Evolutionary conservation across 2,329 filamentous ascomycete genomes (phyloP).

Genomic region (Hypoxylon sp.): DNA sequence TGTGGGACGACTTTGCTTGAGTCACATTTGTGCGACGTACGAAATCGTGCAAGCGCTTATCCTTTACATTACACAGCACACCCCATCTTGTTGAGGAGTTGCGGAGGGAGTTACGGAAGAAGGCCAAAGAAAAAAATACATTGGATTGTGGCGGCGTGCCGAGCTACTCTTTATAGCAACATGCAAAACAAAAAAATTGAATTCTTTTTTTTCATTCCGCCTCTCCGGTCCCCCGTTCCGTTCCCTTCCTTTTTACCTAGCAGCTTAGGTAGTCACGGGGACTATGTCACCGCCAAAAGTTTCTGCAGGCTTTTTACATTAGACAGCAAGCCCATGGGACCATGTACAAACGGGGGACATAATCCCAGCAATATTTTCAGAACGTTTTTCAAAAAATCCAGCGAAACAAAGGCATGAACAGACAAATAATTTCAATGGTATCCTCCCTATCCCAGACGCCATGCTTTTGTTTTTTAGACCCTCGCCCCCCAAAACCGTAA

Average conservation of each 20-base stretch:
- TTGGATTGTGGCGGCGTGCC: slow-evolving; percentile 28
- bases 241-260: slow-evolving; percentile 14
- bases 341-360: slow-evolving; percentile 27
- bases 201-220: slow-evolving; percentile 1
- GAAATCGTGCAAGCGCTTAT: slow-evolving; percentile 11
- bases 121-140: background rate
- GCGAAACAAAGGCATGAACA: slow-evolving; percentile 4
- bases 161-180: slow-evolving; percentile 36
- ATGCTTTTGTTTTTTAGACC: slow-evolving; percentile 44
- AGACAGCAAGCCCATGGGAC: no score
- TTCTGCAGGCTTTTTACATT: slow-evolving; percentile 14
- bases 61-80: slow-evolving; percentile 7
- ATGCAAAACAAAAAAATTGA: slow-evolving; percentile 21
- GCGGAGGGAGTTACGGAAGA: background rate
- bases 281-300: slow-evolving; percentile 13
- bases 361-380: slow-evolving; percentile 31
- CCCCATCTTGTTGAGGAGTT: slow-evolving; percentile 4
- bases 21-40: slow-evolving; percentile 35
- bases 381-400: slow-evolving; percentile 12
- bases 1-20: slow-evolving; percentile 6
- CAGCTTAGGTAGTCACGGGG: background rate
- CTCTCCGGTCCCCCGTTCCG: background rate
- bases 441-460: slow-evolving; percentile 56
- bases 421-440: slow-evolving; percentile 56
- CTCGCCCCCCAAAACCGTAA: slow-evolving; percentile 43